Evolutionary conservation across 441 rosid genomes (phyloP).

Genomic region (Gossypium gossypioides): DNA sequence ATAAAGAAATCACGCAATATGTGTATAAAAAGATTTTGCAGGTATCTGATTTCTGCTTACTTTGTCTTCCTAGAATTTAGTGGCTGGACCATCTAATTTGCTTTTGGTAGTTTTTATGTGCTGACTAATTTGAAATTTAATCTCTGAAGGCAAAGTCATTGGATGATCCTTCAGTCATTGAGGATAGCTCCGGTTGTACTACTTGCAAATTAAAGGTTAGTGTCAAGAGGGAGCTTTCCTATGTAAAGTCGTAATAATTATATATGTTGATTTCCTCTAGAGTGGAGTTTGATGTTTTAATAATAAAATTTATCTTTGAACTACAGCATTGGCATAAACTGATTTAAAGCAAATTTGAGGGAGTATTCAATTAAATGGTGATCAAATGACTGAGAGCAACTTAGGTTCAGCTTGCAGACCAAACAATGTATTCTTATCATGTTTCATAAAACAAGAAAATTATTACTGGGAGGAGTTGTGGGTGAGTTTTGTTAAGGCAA

Average conservation of each 20-base stretch:
- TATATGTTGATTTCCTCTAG: background rate
- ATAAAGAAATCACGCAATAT: slow-evolving; percentile 46
- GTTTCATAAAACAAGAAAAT: background rate
- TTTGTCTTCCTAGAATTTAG: slow-evolving; percentile 10
- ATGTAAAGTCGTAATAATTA: background rate
- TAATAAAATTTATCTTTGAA: background rate
- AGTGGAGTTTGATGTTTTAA: slow-evolving; percentile 6
- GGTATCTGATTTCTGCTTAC: slow-evolving; percentile 34
- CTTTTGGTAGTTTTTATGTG: slow-evolving; percentile 13
- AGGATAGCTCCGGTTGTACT: slow-evolving; percentile 37
- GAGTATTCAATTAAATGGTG: background rate
- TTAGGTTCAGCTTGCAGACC: slow-evolving; percentile 3
- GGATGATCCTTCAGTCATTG: slow-evolving; percentile 27
- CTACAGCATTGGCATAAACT: background rate
- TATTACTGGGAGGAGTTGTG: background rate
- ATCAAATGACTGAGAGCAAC: slow-evolving; percentile 1
- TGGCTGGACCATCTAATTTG: slow-evolving; percentile 7
- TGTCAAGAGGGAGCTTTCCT: slow-evolving; percentile 14
- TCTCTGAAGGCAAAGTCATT: slow-evolving; percentile 38
- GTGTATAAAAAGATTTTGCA: slow-evolving; percentile 39
- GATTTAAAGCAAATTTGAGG: background rate
- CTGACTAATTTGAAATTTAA: slow-evolving; percentile 19
- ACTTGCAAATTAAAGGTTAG: slow-evolving; percentile 68
- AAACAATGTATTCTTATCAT: background rate
- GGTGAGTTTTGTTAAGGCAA: background rate